A percentile compares a stretch with the other conserved stretches of the same genome.
phyloP scores from a whole-genome alignment of 2,329 filamentous ascomycete species.

The Tolypocladium tropicale region DNA sequence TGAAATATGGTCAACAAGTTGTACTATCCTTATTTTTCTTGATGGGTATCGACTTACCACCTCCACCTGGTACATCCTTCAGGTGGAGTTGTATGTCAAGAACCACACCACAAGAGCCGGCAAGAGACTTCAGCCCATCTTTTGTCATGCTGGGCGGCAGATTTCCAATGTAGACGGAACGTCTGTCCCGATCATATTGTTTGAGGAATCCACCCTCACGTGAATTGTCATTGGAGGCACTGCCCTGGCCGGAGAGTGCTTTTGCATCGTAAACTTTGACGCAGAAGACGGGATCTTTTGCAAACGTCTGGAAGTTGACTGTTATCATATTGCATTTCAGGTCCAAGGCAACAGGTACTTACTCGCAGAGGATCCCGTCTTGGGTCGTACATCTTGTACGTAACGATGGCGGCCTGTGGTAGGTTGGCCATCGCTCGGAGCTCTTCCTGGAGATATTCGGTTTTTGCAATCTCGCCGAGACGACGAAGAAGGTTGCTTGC shows the following conservation, averaged over 20 bases:
- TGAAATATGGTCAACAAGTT: neutral
- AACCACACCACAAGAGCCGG: slow-evolving; percentile 27
- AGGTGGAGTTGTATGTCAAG: slow-evolving; percentile 14
- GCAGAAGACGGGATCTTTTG: slow-evolving; percentile 10
- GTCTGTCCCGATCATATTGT: slow-evolving; percentile 31
- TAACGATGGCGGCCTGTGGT: slow-evolving; percentile 31
- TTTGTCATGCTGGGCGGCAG: slow-evolving; percentile 28
- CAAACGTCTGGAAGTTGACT: slow-evolving; percentile 15
- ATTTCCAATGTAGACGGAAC: slow-evolving; percentile 37
- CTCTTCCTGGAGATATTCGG: slow-evolving; percentile 22
- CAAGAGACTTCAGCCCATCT: slow-evolving; percentile 23
- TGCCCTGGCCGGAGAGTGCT: slow-evolving; percentile 6
- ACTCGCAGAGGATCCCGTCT: slow-evolving; percentile 38
- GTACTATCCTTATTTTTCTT: no score
- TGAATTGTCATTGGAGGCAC: neutral
- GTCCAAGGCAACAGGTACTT: slow-evolving; percentile 13
- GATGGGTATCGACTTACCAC: slow-evolving; percentile 1
- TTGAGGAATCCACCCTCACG: slow-evolving; percentile 12
- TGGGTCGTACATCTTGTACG: slow-evolving; percentile 41
- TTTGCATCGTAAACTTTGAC: slow-evolving; percentile 17
- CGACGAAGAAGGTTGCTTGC: slow-evolving; percentile 29
- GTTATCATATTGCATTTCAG: neutral
- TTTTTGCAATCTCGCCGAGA: slow-evolving; percentile 33
- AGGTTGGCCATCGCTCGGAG: slow-evolving; percentile 23
- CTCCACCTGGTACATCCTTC: slow-evolving; percentile 11